Evolutionary conservation across 352 stramenopile genomes (phyloP), one percentile per base, ranked within the genome.

Genomic region (Pythium sukuiense): DNA sequence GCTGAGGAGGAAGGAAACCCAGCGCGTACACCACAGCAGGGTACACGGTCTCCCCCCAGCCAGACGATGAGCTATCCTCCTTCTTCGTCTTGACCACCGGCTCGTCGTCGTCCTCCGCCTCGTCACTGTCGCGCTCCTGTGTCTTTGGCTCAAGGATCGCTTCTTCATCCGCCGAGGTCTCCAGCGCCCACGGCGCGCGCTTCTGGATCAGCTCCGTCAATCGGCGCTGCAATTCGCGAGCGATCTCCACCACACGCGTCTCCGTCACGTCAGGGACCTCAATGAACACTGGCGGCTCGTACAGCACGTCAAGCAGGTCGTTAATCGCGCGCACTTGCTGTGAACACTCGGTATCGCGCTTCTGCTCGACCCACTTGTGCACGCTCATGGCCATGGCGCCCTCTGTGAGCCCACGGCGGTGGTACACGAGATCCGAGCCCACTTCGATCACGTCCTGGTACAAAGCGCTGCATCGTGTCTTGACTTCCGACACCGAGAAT

Each of bases 361-460:
- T 79, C 37, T 90, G 76, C 65, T 93, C 83, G 20, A 93, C 79
- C 87, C 87, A 95, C 59, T 90, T 92, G 73, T 95, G 87, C 41
- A 93, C 85, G 43, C 87, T 95, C 82, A 93, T 92, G 20, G 87
- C 87, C 87, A 95, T 95, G 7, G 80, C 80, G 33, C 85, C 85
- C 83, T 95, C 87, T 49, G 83, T 89, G 14, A 95, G 55, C 24
- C 74, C 75, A 46, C 81, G 82, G 56, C 88, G 66, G 53, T 79
- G 73, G 62, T 95, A 95, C n/a, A 93, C 81, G n/a, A 95, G 62
- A 33, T 95, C 87, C 6, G 85, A 93, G 43, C 85, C 89, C 57
- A 93, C 85, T 54, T 95, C 87, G 56, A 95, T 88, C 37, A 92
- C 81, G 55, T 95, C 87, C 55, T 95, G 87, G 59, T 92, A 90